Evolutionary conservation across 805 yeast genomes (phyloP).

Genomic region (Wickerhamiella brachini): DNA sequence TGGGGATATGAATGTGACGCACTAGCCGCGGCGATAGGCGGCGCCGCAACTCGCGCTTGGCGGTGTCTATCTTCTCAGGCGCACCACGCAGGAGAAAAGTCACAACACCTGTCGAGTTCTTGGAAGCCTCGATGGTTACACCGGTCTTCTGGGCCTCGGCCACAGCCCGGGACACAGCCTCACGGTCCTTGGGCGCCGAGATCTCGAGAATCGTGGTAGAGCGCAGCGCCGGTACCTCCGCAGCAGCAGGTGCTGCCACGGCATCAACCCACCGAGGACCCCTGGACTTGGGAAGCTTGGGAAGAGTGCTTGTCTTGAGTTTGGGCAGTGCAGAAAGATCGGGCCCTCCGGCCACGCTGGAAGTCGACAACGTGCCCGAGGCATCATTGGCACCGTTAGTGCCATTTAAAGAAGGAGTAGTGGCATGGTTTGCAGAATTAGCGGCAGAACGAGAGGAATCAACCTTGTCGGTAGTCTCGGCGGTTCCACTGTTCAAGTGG

Average conservation of each 20-base stretch:
- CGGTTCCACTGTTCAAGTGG: background rate
- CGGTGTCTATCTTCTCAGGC: background rate
- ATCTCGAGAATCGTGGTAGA: background rate
- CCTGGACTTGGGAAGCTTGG: background rate
- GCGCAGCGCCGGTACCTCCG: background rate
- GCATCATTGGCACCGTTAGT: background rate
- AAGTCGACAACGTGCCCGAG: background rate
- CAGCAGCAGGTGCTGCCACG: background rate
- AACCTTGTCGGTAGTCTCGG: background rate
- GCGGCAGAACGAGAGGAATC: background rate
- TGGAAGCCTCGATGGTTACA: conserved; percentile 12
- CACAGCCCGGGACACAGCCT: background rate
- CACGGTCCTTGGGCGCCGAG: background rate
- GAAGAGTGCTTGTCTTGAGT: background rate
- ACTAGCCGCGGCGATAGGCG: conserved; percentile 9
- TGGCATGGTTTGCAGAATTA: background rate
- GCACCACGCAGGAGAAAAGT: conserved; percentile 14
- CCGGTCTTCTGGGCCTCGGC: conserved; percentile 1
- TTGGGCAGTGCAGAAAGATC: background rate
- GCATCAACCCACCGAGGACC: background rate
- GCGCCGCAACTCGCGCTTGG: conserved; percentile 1
- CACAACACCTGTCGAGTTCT: conserved; percentile 8
- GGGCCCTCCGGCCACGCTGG: background rate
- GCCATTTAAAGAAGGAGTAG: background rate
- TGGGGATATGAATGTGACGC: conserved; percentile 7